Evolutionary conservation across 108 stramenopile species (phyloP).

Genomic region (Pseudonitzschia multiseries): DNA sequence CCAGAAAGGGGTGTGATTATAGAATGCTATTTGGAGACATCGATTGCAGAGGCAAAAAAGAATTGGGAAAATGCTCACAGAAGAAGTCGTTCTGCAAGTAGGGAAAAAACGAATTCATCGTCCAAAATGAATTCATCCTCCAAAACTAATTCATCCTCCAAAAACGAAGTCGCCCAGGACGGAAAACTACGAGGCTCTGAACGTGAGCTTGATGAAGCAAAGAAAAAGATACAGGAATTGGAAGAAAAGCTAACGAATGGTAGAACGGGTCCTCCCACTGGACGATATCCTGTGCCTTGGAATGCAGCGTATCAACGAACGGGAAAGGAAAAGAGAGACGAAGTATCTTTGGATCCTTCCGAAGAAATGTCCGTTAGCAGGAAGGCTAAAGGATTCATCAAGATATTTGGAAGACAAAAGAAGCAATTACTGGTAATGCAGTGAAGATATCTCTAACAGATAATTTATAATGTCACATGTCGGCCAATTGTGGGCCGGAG

Average conservation of each 20-base stretch:
- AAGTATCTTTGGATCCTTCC: slow-evolving; percentile 4
- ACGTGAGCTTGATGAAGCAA: slow-evolving; percentile 19
- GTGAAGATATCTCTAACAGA: neutral
- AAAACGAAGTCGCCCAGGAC: slow-evolving; percentile 12
- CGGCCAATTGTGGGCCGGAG: neutral
- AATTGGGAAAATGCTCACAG: slow-evolving; percentile 31
- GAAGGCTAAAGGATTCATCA: neutral
- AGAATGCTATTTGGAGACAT: slow-evolving; percentile 29
- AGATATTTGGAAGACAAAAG: slow-evolving; percentile 11
- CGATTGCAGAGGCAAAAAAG: slow-evolving; percentile 27
- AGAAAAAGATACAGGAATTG: slow-evolving; percentile 17
- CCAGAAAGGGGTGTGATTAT: slow-evolving; percentile 31
- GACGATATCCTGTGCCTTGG: slow-evolving; percentile 4
- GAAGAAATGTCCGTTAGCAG: neutral
- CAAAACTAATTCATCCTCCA: slow-evolving; percentile 6
- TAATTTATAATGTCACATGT: neutral
- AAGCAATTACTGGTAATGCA: neutral
- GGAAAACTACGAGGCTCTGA: slow-evolving; percentile 2
- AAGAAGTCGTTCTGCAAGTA: slow-evolving; percentile 6
- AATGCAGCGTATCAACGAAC: neutral
- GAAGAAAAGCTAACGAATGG: neutral
- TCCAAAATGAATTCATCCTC: slow-evolving; percentile 6
- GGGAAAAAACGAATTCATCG: slow-evolving; percentile 8
- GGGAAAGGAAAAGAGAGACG: neutral
- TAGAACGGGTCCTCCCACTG: neutral